phyloP scores from a whole-genome alignment of 306 rosid genomes.

The Casuarina equisetifolia region DNA sequence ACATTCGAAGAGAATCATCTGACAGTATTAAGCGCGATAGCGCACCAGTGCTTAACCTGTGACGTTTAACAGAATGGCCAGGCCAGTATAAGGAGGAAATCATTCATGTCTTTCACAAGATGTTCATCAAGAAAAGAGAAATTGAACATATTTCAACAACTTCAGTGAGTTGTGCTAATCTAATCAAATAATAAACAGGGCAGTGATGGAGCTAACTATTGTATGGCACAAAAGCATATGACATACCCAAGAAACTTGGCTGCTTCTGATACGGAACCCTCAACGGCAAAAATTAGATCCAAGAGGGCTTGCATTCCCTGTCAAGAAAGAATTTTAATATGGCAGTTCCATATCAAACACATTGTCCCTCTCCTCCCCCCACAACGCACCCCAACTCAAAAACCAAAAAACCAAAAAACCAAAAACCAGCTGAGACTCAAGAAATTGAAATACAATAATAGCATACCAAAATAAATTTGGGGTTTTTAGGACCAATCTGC shows the following conservation, averaged over 20 bases:
- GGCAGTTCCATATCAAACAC: not conserved
- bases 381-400: too few species aligned
- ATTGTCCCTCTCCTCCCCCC: too few species aligned
- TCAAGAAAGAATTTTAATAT: conserved; percentile 14
- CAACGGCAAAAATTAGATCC: conserved; percentile 78
- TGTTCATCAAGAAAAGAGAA: not conserved
- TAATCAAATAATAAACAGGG: not conserved
- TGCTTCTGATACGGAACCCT: conserved; percentile 79
- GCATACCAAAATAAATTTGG: conserved; percentile 59
- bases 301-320: conserved; percentile 97
- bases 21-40: conserved; percentile 81
- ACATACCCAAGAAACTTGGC: conserved; percentile 83
- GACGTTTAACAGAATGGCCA: conserved; percentile 17
- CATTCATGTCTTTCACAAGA: conserved; percentile 4
- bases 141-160: not conserved
- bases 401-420: too few species aligned
- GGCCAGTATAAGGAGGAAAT: conserved; percentile 14
- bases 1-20: conserved; percentile 86
- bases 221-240: conserved; percentile 15
- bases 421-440: not conserved
- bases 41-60: conserved; percentile 83
- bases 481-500: conserved; percentile 84
- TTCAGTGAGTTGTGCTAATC: not conserved
- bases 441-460: not conserved
- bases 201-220: not conserved